Evolutionary conservation across 2,329 filamentous ascomycete genomes (phyloP).

Genomic region (Hypoxylon sp.): DNA sequence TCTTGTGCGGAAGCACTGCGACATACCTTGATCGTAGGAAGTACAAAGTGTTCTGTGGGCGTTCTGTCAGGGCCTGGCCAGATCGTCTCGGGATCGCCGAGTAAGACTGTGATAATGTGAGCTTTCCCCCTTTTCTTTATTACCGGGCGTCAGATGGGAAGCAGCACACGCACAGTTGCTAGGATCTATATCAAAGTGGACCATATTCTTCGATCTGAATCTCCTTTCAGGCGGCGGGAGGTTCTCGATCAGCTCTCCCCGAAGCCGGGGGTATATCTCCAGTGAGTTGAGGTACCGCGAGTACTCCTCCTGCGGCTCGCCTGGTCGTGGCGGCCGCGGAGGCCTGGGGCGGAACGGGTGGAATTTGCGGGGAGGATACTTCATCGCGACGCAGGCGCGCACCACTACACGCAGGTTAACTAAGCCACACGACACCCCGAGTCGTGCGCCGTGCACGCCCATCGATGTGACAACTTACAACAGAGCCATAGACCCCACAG

Average conservation of each 20-base stretch:
- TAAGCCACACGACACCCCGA: neutral
- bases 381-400: slow-evolving; percentile 25
- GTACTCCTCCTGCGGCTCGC: neutral
- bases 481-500: slow-evolving; percentile 34
- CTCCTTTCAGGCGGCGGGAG: slow-evolving; percentile 7
- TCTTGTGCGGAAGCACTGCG: too few relatives aligned
- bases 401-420: slow-evolving; percentile 19
- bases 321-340: neutral
- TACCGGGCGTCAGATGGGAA: neutral
- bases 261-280: neutral
- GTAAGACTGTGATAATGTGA: slow-evolving; percentile 30
- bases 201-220: slow-evolving; percentile 33
- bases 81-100: slow-evolving; percentile 18
- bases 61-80: slow-evolving; percentile 8
- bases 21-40: slow-evolving; percentile 23
- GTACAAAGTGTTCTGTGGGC: neutral
- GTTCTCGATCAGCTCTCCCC: slow-evolving; percentile 23
- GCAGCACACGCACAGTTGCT: slow-evolving; percentile 30
- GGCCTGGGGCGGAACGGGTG: slow-evolving; percentile 17
- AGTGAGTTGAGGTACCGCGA: too few relatives aligned
- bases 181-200: slow-evolving; percentile 41
- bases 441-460: neutral
- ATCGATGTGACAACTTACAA: slow-evolving; percentile 16
- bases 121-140: slow-evolving; percentile 1
- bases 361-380: slow-evolving; percentile 31